Percentiles rank a stretch among this genome's conserved stretches.
These are phyloP conservation scores for Crassisporium funariophilum DNA, from an alignment of 768 basidiomycete species.

Conservation along the genomic window DNA sequence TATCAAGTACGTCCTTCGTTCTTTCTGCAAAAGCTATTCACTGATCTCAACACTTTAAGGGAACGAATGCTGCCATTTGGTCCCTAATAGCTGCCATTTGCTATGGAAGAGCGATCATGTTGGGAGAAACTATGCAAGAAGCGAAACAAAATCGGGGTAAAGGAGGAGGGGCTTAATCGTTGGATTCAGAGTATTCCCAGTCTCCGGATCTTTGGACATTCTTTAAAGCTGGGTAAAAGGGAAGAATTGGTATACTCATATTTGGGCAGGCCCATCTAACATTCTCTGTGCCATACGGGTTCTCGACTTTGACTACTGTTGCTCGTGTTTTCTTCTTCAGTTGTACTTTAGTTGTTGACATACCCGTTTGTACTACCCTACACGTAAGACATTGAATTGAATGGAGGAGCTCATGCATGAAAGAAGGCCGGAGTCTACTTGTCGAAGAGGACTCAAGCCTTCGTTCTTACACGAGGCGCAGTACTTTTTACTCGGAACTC, in stretches of 20 bases:
- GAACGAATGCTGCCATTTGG: slow-evolving; percentile 82
- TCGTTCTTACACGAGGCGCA: no score
- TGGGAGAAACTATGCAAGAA: slow-evolving; percentile 71
- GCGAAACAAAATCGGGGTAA: slow-evolving; percentile 65
- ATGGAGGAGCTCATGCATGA: slow-evolving; percentile 15
- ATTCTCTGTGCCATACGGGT: slow-evolving; percentile 19
- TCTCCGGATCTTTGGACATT: slow-evolving; percentile 14
- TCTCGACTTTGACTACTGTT: slow-evolving; percentile 9
- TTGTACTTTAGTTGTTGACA: slow-evolving; percentile 12
- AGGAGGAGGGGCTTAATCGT: slow-evolving; percentile 53
- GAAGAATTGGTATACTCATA: slow-evolving; percentile 16
- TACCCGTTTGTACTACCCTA: slow-evolving; percentile 19
- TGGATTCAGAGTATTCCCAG: slow-evolving; percentile 9
- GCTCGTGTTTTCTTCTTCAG: slow-evolving; percentile 1
- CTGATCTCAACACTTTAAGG: slow-evolving; percentile 44
- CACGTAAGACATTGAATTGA: slow-evolving; percentile 20
- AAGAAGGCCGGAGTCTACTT: no score
- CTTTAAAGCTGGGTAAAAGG: slow-evolving; percentile 15
- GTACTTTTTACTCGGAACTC: no score
- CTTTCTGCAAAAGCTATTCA: background rate
- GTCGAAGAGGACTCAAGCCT: no score
- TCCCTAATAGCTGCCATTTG: slow-evolving; percentile 70
- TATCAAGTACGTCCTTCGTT: slow-evolving; percentile 62
- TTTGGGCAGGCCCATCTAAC: slow-evolving; percentile 23
- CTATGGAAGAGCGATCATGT: slow-evolving; percentile 65